Base-by-base conservation (phyloP, 2,329 filamentous ascomycete species). In the Calonectria pseudoreteaudii region DNA sequence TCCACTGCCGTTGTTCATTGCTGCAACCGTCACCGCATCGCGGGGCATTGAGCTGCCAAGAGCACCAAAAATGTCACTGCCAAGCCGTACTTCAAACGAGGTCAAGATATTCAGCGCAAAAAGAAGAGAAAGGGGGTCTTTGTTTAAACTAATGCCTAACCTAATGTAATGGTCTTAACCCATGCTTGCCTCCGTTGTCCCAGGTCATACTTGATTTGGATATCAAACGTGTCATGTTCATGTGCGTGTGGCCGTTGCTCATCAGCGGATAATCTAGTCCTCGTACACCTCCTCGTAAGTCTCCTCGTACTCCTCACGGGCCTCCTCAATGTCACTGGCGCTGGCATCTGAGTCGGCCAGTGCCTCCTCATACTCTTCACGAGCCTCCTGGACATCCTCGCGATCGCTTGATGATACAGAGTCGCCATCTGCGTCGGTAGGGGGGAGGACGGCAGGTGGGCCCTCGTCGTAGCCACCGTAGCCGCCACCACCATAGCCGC, bases 311-410 rank as follows among this genome's bases (percentile, higher is more conserved):
- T 86, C 86, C 79, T 91, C 88, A 62, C 88, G 76, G 1, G 88
- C 88, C 80, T 91, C 89, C 74, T 90, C 87, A 5, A 90, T 80
- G 73, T 89, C 89, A 74, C 88, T 91, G 77, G 86, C 90, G 81
- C 86, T 89, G 23, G 86, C 86, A 65, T 84, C 83, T 1, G 86
- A 88, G 75, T 86, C 84, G 6, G 78, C 83, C 14, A 85, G 81
- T 4, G 86, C 85, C 75, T 87, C 86, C 76, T 89, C 86, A 66
- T 86, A 87, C 62, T 84, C 84, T 75, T 80, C 87, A 71, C 81
- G 84, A 68, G 83, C 89, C 73, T 85, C 87, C 77, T 81, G 83
- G 70, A 84, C 85, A 1, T 84, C 82, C 76, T 87, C 85, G 18
- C 85, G 82, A 70, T 88, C 87, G 64, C 86, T 87, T 8, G 82